Evolutionary conservation across 2,329 filamentous ascomycete genomes (phyloP).

Genomic region (Huntiella bhutanensis): DNA sequence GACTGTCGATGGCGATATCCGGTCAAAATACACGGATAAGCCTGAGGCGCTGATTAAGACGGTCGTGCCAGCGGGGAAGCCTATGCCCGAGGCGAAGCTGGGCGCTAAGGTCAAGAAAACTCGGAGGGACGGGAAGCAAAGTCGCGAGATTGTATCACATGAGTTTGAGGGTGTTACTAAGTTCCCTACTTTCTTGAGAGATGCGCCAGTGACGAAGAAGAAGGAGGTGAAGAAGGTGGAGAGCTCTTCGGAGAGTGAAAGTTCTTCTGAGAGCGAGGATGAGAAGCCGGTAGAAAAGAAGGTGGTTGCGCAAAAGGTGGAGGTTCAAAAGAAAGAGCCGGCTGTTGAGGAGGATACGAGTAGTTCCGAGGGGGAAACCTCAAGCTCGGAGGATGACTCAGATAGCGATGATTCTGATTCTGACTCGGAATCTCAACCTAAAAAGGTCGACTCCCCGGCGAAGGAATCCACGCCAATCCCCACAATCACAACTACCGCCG

Average conservation of each 20-base stretch:
- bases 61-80: conserved; percentile 36
- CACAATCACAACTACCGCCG: background rate
- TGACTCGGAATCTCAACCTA: conserved; percentile 12
- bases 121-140: conserved; percentile 33
- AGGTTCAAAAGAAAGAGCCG: background rate
- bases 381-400: conserved; percentile 12
- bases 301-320: conserved; percentile 14
- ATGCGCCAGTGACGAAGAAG: conserved; percentile 15
- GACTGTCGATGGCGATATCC: conserved; percentile 37
- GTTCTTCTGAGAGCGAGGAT: conserved; percentile 3
- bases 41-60: conserved; percentile 76
- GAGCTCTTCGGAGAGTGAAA: conserved; percentile 2
- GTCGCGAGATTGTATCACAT: conserved; percentile 50
- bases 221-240: conserved; percentile 14
- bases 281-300: conserved; percentile 12
- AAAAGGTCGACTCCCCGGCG: conserved; percentile 9
- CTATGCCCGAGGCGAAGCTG: conserved; percentile 22
- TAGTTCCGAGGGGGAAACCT: conserved; percentile 14
- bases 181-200: conserved; percentile 63
- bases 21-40: conserved; percentile 63
- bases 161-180: conserved; percentile 78
- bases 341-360: conserved; percentile 11
- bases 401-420: conserved; percentile 1
- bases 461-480: background rate
- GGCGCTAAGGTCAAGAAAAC: conserved; percentile 37